phyloP scores from a whole-genome alignment of 2,329 filamentous ascomycete species.

The Lomentospora prolificans region DNA sequence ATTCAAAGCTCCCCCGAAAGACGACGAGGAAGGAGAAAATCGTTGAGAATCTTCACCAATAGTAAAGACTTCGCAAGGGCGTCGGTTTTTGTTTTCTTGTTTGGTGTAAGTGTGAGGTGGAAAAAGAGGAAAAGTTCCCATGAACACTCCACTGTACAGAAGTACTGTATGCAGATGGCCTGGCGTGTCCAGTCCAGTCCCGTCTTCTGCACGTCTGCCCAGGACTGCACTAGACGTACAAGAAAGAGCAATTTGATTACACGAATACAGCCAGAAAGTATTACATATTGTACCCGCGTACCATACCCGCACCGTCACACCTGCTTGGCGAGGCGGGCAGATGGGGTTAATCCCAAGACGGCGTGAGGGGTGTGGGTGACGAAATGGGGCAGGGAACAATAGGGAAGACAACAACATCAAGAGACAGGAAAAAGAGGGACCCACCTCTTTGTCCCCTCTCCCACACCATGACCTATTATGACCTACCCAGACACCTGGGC shows the following conservation, averaged over 20 bases:
- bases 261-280: not conserved
- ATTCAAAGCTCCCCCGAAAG: not conserved
- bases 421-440: not conserved
- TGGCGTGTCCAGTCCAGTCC: not conserved
- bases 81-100: slow-evolving; percentile 1
- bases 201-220: not conserved
- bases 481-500: not conserved
- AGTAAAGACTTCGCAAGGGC: not conserved
- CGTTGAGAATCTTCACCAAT: slow-evolving; percentile 1
- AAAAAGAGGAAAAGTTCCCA: slow-evolving; percentile 5
- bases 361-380: not conserved
- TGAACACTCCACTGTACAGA: slow-evolving; percentile 5
- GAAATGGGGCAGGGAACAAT: not conserved
- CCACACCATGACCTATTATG: not conserved
- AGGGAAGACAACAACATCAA: too few species aligned
- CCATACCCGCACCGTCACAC: not conserved
- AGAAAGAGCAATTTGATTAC: not conserved
- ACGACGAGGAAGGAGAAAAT: not conserved
- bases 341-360: not conserved
- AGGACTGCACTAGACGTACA: not conserved
- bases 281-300: too few species aligned
- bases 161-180: slow-evolving; percentile 5
- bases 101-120: slow-evolving; percentile 5
- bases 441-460: not conserved
- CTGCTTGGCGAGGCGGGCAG: not conserved